Evolutionary conservation across 805 yeast species (phyloP).

Genomic region (Ogataea corticis): DNA sequence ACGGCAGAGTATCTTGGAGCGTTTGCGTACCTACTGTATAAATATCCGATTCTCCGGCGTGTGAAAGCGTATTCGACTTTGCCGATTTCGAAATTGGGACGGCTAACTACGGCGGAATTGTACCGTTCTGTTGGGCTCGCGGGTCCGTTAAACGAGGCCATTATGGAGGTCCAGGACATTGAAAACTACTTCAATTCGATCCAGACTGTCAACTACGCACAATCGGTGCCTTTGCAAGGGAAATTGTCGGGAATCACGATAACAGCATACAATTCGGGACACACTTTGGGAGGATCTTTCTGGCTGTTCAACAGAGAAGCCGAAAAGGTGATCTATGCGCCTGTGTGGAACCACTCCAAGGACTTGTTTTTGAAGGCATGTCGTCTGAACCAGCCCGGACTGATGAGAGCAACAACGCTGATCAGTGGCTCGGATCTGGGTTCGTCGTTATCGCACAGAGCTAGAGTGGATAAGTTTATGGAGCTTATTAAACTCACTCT

Average conservation of each 20-base stretch:
- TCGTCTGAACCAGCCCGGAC: conserved; percentile 51
- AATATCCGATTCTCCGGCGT: conserved; percentile 57
- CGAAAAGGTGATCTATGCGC: conserved; percentile 84
- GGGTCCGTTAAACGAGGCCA: conserved; percentile 65
- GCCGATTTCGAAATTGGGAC: conserved; percentile 87
- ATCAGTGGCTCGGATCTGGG: conserved; percentile 75
- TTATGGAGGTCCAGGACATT: conserved; percentile 67
- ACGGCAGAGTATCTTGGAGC: conserved; percentile 81
- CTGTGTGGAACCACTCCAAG: conserved; percentile 92
- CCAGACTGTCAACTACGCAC: conserved; percentile 72
- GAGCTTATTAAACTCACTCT: conserved; percentile 64
- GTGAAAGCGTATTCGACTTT: conserved; percentile 84
- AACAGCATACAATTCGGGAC: conserved; percentile 90
- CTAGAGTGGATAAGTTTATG: conserved; percentile 62
- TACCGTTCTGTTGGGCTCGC: conserved; percentile 72
- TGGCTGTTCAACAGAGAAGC: conserved; percentile 76
- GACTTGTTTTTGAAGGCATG: conserved; percentile 83
- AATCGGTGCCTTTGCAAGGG: conserved; percentile 64
- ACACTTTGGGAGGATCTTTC: conserved; percentile 88
- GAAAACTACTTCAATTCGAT: conserved; percentile 79
- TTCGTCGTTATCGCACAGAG: conserved; percentile 59
- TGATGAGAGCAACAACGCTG: conserved; percentile 78
- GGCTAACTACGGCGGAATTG: conserved; percentile 80
- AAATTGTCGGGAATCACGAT: conserved; percentile 59
- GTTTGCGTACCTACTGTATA: conserved; percentile 61